phyloP scores from a whole-genome alignment of 2,329 filamentous ascomycete genomes.

The Fusarium sp. region DNA sequence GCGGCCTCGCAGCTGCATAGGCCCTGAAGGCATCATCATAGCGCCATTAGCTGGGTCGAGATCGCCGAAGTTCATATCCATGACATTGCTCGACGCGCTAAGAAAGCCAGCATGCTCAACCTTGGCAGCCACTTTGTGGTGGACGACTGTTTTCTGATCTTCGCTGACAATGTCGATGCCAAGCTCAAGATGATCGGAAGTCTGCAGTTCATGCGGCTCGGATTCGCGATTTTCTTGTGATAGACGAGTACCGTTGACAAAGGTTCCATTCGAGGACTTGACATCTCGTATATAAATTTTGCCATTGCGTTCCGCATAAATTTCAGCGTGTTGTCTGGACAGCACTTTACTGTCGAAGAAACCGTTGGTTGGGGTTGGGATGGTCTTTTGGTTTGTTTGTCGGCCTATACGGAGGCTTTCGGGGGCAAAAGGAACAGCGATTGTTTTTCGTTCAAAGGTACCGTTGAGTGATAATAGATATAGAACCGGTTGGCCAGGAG shows the following conservation, averaged over 20 bases:
- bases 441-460: slow-evolving; percentile 97
- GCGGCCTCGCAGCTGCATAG: slow-evolving; percentile 76
- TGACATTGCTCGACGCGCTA: slow-evolving; percentile 75
- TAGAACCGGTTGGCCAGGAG: slow-evolving; percentile 78
- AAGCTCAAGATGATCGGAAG: slow-evolving; percentile 90
- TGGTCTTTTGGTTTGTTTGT: slow-evolving; percentile 96
- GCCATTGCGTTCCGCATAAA: slow-evolving; percentile 86
- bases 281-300: slow-evolving; percentile 97
- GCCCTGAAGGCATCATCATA: slow-evolving; percentile 75
- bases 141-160: slow-evolving; percentile 97
- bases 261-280: slow-evolving; percentile 98
- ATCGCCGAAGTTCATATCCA: slow-evolving; percentile 93
- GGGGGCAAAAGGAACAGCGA: slow-evolving; percentile 91
- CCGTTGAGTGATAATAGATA: slow-evolving; percentile 91
- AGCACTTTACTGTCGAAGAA: slow-evolving; percentile 99
- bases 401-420: slow-evolving; percentile 94
- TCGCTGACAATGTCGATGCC: slow-evolving; percentile 99
- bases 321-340: slow-evolving; percentile 93
- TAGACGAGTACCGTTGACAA: slow-evolving; percentile 90
- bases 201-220: slow-evolving; percentile 91
- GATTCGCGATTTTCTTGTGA: slow-evolving; percentile 97
- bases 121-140: slow-evolving; percentile 97
- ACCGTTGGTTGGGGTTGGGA: slow-evolving; percentile 89
- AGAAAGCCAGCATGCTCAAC: slow-evolving; percentile 94
- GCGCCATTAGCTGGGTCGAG: slow-evolving; percentile 82